Evolutionary conservation across 352 stramenopile genomes (phyloP).

Genomic region (Phytopythium delawarense): DNA sequence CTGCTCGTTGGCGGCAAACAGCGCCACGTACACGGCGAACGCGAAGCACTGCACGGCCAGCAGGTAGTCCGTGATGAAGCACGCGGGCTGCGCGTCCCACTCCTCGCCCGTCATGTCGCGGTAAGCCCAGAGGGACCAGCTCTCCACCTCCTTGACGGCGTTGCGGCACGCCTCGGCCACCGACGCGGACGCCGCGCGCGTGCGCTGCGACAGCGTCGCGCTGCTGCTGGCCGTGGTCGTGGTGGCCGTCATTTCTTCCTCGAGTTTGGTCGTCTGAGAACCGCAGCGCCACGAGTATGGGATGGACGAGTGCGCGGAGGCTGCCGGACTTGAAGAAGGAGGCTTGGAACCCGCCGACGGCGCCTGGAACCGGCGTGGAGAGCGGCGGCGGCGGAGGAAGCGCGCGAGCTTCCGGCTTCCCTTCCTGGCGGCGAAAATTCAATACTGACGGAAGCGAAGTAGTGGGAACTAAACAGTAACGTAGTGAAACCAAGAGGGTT

Average conservation of each 20-base stretch:
- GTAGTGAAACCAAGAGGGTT: background rate
- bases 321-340: background rate
- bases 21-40: conserved; percentile 72
- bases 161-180: conserved; percentile 60
- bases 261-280: background rate
- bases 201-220: conserved; percentile 9
- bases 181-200: conserved; percentile 9
- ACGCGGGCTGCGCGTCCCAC: conserved; percentile 83
- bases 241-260: background rate
- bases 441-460: background rate
- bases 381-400: background rate
- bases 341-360: background rate
- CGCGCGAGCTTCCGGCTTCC: background rate
- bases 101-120: conserved; percentile 68
- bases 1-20: conserved; percentile 59
- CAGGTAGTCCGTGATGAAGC: conserved; percentile 87
- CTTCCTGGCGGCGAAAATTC: background rate
- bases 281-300: background rate
- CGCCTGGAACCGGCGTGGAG: background rate
- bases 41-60: conserved; percentile 81
- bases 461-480: background rate
- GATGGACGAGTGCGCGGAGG: background rate
- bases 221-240: background rate
- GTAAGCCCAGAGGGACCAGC: conserved; percentile 79
- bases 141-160: conserved; percentile 68